Base-by-base conservation (phyloP, 1,284 basidiomycete genomes). In the Quambalaria eucalypti region DNA sequence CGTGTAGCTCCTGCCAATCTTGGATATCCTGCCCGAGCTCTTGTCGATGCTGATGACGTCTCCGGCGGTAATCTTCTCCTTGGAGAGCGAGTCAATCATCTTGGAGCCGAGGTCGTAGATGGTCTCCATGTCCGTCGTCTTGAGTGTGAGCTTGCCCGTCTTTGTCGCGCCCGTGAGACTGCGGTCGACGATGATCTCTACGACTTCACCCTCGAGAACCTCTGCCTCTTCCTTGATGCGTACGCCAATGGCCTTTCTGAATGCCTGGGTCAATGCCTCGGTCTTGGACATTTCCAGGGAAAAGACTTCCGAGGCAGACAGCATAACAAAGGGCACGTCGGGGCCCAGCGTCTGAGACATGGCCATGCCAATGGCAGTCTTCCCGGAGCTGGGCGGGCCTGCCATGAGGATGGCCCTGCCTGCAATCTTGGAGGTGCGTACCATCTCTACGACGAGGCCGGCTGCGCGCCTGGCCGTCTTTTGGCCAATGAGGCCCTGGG, bases 91-190 rank as follows among this genome's bases (percentile, higher is more conserved):
- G 71, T 98, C 93, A 59, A 98, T 97, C 95, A 98, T 98, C 81
- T 98, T 98, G 56, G 87, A 91, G 8, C 95, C 95, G 19, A 98
- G 82, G 78, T 98, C 95, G 76, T 98, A 98, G 40, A 98, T 89
- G 14, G 93, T 98, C 80, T 98, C 93, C 93, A 98, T 98, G 77
- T 98, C 93, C 4, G 92, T 97, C 9, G 91, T 96, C 78, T 98
- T 98, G 73, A 98, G 87, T 0, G 93, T 97, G 57, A 98, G 78
- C 76, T 96, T 93, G 6, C 95, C 93, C 0, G 93, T 97, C 80
- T 97, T 98, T 14, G 92, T 96, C 0, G 92, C 90, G 89, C 95
- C 95, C 46, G 93, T 97, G 51, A 98, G 80, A 78, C 90, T 93
- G 47, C 93, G 82, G 80, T 98, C 92, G 66, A 98, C 93, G 77